Percentiles rank a stretch among this genome's conserved stretches.
These are phyloP conservation scores for Parmales sp. DNA, from an alignment of 108 stramenopile genomes.

Conservation along the genomic window DNA sequence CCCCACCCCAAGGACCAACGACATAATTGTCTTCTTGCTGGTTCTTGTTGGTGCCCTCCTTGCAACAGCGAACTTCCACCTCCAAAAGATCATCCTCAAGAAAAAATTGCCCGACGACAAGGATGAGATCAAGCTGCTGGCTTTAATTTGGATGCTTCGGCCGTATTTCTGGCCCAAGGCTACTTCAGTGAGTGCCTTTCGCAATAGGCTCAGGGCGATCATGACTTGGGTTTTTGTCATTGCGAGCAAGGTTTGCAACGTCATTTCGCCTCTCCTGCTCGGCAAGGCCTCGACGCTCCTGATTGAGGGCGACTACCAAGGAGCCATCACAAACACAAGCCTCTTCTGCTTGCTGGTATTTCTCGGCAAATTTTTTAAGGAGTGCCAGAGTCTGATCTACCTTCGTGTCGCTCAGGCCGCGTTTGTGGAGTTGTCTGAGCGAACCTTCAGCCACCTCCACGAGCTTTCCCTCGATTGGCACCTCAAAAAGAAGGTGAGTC, in stretches of 20 bases:
- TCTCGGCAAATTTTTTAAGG: constrained; percentile 59
- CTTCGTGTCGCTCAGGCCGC: constrained; percentile 91
- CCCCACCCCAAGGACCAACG: no score
- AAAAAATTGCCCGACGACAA: no score
- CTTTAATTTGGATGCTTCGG: constrained; percentile 29
- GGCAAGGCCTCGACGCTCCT: constrained; percentile 75
- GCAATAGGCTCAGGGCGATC: constrained; percentile 72
- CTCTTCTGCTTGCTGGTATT: constrained; percentile 59
- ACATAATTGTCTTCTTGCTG: no score
- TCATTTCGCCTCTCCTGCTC: constrained; percentile 70
- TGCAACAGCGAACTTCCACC: no score
- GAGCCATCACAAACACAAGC: constrained; percentile 40
- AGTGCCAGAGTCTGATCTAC: constrained; percentile 81
- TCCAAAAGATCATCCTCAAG: no score
- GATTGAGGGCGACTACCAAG: constrained; percentile 51
- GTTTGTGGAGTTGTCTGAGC: constrained; percentile 81
- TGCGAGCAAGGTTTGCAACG: constrained; percentile 61
- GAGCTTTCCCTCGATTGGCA: constrained; percentile 86
- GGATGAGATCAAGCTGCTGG: constrained; percentile 15
- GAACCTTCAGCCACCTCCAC: constrained; percentile 81
- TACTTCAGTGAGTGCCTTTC: constrained; percentile 59
- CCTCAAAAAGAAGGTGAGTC: constrained; percentile 84
- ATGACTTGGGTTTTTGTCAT: constrained; percentile 85
- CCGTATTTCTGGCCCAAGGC: constrained; percentile 93
- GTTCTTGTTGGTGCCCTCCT: no score